A percentile compares a stretch with the other conserved stretches of the same genome.
phyloP scores from a whole-genome alignment of 768 basidiomycete genomes.

The Glaciozyma antarctica region DNA sequence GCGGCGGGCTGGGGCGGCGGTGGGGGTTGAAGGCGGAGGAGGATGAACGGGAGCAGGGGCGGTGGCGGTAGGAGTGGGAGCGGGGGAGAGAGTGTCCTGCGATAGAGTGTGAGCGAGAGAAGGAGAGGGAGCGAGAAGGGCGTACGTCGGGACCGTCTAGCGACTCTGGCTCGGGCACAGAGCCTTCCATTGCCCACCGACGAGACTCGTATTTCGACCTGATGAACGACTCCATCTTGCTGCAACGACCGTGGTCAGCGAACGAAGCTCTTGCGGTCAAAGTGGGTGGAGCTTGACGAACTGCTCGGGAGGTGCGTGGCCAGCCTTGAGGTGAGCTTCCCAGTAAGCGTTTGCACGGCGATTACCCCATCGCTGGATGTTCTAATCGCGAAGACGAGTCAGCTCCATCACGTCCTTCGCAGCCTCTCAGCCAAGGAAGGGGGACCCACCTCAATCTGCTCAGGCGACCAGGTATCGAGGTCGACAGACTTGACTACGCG shows the following conservation, averaged over 20 bases:
- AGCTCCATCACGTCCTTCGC: slow-evolving; percentile 36
- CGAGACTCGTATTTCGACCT: slow-evolving; percentile 90
- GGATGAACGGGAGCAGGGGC: slow-evolving; percentile 35
- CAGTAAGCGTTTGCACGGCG: slow-evolving; percentile 85
- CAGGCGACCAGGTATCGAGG: slow-evolving; percentile 93
- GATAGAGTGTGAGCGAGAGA: neutral
- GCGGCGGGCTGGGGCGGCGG: slow-evolving; percentile 13
- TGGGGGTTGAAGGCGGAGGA: slow-evolving; percentile 35
- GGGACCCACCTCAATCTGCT: slow-evolving; percentile 80
- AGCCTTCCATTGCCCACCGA: slow-evolving; percentile 88
- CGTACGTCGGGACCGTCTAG: slow-evolving; percentile 49
- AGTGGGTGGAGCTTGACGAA: slow-evolving; percentile 44
- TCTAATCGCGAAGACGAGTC: slow-evolving; percentile 31
- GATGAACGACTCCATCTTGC: slow-evolving; percentile 96
- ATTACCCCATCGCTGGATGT: slow-evolving; percentile 90
- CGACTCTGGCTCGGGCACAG: slow-evolving; percentile 72
- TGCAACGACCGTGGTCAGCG: slow-evolving; percentile 36
- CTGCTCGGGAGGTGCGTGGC: slow-evolving; percentile 92
- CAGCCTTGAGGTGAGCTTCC: slow-evolving; percentile 87
- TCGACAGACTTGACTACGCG: slow-evolving; percentile 79
- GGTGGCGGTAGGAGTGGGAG: slow-evolving; percentile 36
- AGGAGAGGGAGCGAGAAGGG: neutral
- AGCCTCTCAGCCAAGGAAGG: neutral
- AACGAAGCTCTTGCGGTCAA: neutral
- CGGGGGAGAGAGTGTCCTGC: slow-evolving; percentile 9